A percentile compares a stretch with the other conserved stretches of the same genome.
These are phyloP conservation scores for Parascedosporium putredinis DNA, from an alignment of 2,329 filamentous ascomycete genomes.

Conservation along the genomic window DNA sequence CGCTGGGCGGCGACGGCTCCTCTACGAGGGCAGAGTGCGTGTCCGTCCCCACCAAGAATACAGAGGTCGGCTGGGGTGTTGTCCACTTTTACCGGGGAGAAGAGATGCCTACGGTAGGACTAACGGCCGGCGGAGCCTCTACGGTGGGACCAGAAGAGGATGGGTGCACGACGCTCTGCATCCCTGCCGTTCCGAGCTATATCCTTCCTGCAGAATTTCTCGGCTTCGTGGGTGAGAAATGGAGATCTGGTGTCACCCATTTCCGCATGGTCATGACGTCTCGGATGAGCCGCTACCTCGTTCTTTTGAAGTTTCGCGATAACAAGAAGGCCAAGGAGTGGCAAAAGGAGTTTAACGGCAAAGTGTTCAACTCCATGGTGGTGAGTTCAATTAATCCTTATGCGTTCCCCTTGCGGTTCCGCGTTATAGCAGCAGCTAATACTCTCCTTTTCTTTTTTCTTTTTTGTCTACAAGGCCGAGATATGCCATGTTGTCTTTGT, in stretches of 20 bases:
- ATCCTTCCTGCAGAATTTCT: conserved; percentile 84
- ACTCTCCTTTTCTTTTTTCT: conserved; percentile 10
- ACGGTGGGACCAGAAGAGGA: conserved; percentile 28
- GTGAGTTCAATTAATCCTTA: too few relatives aligned
- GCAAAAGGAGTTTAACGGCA: conserved; percentile 83
- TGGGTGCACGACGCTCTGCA: conserved; percentile 80
- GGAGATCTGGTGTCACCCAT: conserved; percentile 78
- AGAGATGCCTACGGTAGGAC: conserved; percentile 52
- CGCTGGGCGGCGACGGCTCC: conserved; percentile 49
- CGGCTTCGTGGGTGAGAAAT: conserved; percentile 82
- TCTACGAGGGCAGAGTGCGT: conserved; percentile 76
- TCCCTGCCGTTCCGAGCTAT: conserved; percentile 89
- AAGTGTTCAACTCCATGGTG: conserved; percentile 85
- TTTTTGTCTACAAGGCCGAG: conserved; percentile 51
- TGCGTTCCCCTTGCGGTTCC: too few relatives aligned
- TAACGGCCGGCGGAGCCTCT: conserved; percentile 17
- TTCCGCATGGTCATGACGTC: conserved; percentile 90
- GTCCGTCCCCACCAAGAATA: conserved; percentile 58
- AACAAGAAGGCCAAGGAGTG: conserved; percentile 65
- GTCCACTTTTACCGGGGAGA: conserved; percentile 88
- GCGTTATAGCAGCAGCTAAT: background rate
- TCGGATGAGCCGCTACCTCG: conserved; percentile 83
- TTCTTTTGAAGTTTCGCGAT: conserved; percentile 85
- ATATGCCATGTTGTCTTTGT: conserved; percentile 93
- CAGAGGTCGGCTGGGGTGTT: conserved; percentile 80